Percentiles rank a stretch among this genome's conserved stretches.
Evolutionary conservation across 2,329 filamentous ascomycete species (phyloP).

Genomic region (Tolypocladium cylindrosporum): DNA sequence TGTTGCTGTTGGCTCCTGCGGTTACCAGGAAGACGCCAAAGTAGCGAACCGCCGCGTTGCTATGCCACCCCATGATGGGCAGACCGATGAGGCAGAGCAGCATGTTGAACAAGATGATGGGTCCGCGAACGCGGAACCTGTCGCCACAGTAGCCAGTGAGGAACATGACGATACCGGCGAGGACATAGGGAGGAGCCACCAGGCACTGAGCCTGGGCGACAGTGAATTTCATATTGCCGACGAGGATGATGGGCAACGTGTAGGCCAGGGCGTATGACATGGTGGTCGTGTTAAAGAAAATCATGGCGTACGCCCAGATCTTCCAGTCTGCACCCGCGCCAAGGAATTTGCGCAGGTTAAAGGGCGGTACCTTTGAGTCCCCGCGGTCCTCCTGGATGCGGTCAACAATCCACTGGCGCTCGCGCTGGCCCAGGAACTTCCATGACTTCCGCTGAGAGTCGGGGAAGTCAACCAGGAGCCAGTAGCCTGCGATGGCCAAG

Average conservation of each 20-base stretch:
- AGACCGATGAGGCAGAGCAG: slow-evolving; percentile 58
- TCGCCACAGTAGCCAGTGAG: slow-evolving; percentile 54
- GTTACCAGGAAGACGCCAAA: slow-evolving; percentile 69
- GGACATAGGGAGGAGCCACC: slow-evolving; percentile 57
- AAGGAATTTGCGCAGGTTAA: slow-evolving; percentile 38
- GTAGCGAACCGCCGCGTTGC: slow-evolving; percentile 49
- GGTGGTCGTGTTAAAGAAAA: slow-evolving; percentile 59
- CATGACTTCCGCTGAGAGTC: slow-evolving; percentile 41
- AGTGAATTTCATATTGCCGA: slow-evolving; percentile 50
- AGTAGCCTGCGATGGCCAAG: slow-evolving; percentile 39
- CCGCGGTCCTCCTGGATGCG: slow-evolving; percentile 48
- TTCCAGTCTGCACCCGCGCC: slow-evolving; percentile 39
- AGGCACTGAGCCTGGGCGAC: slow-evolving; percentile 59
- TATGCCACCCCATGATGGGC: slow-evolving; percentile 61
- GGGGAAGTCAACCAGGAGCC: slow-evolving; percentile 55
- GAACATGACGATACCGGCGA: slow-evolving; percentile 55
- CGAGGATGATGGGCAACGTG: slow-evolving; percentile 69
- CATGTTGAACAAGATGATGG: slow-evolving; percentile 57
- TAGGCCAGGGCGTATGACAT: slow-evolving; percentile 68
- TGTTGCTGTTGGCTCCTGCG: slow-evolving; percentile 67
- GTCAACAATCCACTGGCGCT: slow-evolving; percentile 42
- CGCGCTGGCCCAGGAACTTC: slow-evolving; percentile 41
- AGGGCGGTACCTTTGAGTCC: slow-evolving; percentile 44
- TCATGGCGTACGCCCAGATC: slow-evolving; percentile 51
- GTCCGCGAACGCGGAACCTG: slow-evolving; percentile 54